These are phyloP conservation scores for Trichoderma koningiopsis DNA, from an alignment of 2,329 filamentous ascomycete genomes.

Conservation along the genomic window DNA sequence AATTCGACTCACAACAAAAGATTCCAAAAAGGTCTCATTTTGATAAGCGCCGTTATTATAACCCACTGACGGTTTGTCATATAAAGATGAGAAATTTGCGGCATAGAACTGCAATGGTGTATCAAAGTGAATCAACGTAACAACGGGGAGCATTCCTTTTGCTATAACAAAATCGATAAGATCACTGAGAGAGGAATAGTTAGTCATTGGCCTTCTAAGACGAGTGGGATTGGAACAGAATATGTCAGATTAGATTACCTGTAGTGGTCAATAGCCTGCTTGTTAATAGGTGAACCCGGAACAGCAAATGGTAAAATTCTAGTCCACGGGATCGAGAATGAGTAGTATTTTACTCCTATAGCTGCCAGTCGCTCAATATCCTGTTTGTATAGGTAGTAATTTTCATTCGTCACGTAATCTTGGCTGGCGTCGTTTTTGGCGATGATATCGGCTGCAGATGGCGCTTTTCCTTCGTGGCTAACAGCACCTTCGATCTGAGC, in stretches of 20 bases:
- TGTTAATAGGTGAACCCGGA: slow-evolving; percentile 53
- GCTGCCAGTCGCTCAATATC: slow-evolving; percentile 56
- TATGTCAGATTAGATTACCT: not conserved
- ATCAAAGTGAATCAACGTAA: slow-evolving; percentile 55
- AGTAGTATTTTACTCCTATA: slow-evolving; percentile 54
- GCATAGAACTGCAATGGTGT: slow-evolving; percentile 47
- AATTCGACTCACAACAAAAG: slow-evolving; percentile 43
- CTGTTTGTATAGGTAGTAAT: slow-evolving; percentile 60
- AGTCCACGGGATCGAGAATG: slow-evolving; percentile 56
- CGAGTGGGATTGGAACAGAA: too few species aligned
- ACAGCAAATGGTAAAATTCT: slow-evolving; percentile 55
- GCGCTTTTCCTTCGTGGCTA: slow-evolving; percentile 47
- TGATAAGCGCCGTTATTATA: slow-evolving; percentile 46
- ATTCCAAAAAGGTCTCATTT: slow-evolving; percentile 51
- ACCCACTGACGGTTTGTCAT: not conserved
- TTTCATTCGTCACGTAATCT: slow-evolving; percentile 48
- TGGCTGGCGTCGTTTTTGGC: slow-evolving; percentile 33
- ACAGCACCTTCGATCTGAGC: slow-evolving; percentile 50
- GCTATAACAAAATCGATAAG: slow-evolving; percentile 53
- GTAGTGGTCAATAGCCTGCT: slow-evolving; percentile 54
- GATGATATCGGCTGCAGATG: slow-evolving; percentile 48
- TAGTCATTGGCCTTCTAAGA: not conserved
- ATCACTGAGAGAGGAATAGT: slow-evolving; percentile 40
- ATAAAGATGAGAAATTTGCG: slow-evolving; percentile 33
- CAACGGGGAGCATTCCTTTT: slow-evolving; percentile 51